Evolutionary conservation across 495 filamentous ascomycete genomes (phyloP), one percentile per base, ranked within the genome.

Genomic region (Venustampulla echinocandica): DNA sequence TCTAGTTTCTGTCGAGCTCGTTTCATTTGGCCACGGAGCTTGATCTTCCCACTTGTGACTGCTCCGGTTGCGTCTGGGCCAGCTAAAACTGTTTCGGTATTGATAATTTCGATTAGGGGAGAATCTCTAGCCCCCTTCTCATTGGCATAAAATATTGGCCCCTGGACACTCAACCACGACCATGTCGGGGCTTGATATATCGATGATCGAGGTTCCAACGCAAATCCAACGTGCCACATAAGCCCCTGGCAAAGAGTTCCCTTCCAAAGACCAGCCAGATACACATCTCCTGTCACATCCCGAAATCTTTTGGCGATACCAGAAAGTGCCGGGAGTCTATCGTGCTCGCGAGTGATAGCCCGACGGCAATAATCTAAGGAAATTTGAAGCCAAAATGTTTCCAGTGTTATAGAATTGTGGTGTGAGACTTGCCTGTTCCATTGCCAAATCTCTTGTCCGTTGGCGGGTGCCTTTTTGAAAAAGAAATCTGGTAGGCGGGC

Each of bases 261-360:
- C 30, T 38, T 37, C 43, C 43, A 46, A 22, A 46, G 43, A 20
- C 43, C 43, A 24, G 43, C 43, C 35, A 46, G 43, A 37, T 46
- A 46, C 21, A 23, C n/a, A 24, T 46, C 43, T 7, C 43, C 43
- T 36, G 33, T 35, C 17, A 38, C 18, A 4, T 46, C 43, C 21
- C 19, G 30, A 25, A 21, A 46, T 35, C 21, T 35, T 24, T 19
- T 35, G 32, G 43, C 43, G 6, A 46, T 18, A 3, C 43, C 43
- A 11, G 43, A 46, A 36, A 46, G 28, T 35, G 43, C 43, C 13
- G 43, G 43, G 15, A 46, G 32, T 22, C 20, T 46, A 25, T 46
- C 43, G 21, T 30, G 41, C 19, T 52, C 44, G 30, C 30, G 30
- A 14, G 22, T 44, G 41, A 44, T 27, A 44, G 21, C 41, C 27